phyloP scores from a whole-genome alignment of 352 stramenopile genomes.

The Phytophthora megakarya region DNA sequence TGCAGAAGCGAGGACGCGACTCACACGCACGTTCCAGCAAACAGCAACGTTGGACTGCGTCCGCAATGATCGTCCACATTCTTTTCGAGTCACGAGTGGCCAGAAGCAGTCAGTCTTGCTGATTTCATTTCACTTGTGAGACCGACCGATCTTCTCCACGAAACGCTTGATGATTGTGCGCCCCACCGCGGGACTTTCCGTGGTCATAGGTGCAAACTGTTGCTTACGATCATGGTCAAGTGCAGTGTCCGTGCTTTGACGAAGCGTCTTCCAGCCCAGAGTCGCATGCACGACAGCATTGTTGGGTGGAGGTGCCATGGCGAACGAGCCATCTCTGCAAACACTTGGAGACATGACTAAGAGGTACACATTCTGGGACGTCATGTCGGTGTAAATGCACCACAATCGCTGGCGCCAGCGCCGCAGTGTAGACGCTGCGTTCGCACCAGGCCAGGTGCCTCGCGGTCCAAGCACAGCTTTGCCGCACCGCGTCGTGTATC shows the following conservation, averaged over 20 bases:
- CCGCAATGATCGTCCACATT: background rate
- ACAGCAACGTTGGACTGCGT: constrained; percentile 11
- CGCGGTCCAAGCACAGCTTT: constrained; percentile 24
- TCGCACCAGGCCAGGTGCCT: constrained; percentile 6
- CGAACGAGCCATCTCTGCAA: constrained; percentile 30
- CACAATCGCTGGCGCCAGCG: constrained; percentile 31
- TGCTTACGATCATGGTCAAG: constrained; percentile 28
- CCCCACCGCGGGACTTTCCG: too few species aligned
- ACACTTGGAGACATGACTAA: constrained; percentile 28
- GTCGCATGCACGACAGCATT: constrained; percentile 11
- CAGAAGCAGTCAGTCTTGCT: constrained; percentile 22
- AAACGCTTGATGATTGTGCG: constrained; percentile 2
- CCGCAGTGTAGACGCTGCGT: constrained; percentile 14
- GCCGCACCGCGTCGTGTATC: constrained; percentile 20
- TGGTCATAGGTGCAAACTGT: constrained; percentile 10
- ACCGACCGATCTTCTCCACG: constrained; percentile 5
- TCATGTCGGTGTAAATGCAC: background rate
- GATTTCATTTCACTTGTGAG: background rate
- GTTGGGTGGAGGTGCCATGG: constrained; percentile 20
- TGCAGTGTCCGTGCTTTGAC: constrained; percentile 16
- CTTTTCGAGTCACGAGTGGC: constrained; percentile 4
- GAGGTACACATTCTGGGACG: constrained; percentile 4
- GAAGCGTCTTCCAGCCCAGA: constrained; percentile 17
- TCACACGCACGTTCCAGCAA: too few species aligned
- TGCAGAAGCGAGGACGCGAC: constrained; percentile 13